Evolutionary conservation across 2,329 filamentous ascomycete species (phyloP), one percentile per base, ranked within the genome.

Genomic region (Drechslerella coelobrocha): DNA sequence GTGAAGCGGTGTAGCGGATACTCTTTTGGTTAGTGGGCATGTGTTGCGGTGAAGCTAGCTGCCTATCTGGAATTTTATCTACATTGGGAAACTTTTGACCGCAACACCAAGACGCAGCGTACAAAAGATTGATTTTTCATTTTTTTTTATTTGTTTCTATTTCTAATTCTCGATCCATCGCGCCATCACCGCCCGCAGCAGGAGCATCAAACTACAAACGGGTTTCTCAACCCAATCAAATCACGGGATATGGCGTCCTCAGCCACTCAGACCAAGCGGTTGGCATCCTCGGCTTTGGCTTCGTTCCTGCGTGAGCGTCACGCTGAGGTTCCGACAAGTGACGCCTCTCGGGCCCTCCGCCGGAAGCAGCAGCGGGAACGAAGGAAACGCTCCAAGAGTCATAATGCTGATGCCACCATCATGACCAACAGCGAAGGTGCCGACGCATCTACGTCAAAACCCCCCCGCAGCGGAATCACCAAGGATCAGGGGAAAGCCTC

Each of bases 351-450:
- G 24, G 66, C 59, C 8, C 66, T 71, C 31, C 66, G 66, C 9
- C 53, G 66, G 39, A 71, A 71, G 54, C 53, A 54, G 19, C 66
- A 71, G 27, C 52, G 59, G 66, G 59, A 63, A 41, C 59, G 59
- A 26, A 71, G 47, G 41, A 69, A 60, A 41, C 47, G 41, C 17
- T 53, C 53, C 19, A 60, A 53, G 17, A 57, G 54, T 27, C 53
- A 50, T 39, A 45, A 50, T 47, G 24, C 23, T 10, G 34, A 48
- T 48, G 59, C 23, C 56, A 51, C 39, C 48, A 27, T n/a, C 26
- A 26, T 19, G 19, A 19, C 19, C 19, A 17, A n/a, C 9, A 19
- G 27, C 19, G 54, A 63, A 27, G 39, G 14, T 12, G 47, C 26
- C 14, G 45, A 41, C 24, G 34, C 19, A 23, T 21, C 47, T 39